Base-by-base conservation (phyloP, 2,329 filamentous ascomycete species). In the Aspergillus sp. region DNA sequence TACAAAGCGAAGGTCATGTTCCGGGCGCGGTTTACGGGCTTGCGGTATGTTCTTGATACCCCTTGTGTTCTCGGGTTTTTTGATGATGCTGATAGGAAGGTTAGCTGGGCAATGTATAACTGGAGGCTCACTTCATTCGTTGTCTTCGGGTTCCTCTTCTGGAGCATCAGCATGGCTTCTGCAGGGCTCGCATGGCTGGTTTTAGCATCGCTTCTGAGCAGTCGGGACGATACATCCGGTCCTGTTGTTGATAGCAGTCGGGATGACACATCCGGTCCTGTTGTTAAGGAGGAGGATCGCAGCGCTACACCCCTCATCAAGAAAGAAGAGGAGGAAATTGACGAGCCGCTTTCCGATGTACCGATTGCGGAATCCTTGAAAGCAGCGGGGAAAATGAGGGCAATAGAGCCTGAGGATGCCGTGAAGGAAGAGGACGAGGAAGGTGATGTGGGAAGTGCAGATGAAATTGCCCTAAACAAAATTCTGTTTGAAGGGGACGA, bases 31-130 rank as follows among this genome's bases (percentile, higher is more conserved):
- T 87, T 97, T 65, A 83, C 84, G 10, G 94, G 94, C 0, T 74
- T 97, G 62, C 81, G 85, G 73, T 85, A 78, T 66, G 74, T 60
- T 30, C 53, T 49, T 13, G 19, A 1, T 36, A 36, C 23, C 41
- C 41, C 25, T 30, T 49, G 10, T 8, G 30, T 49, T 58, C 25
- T 15, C 41, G 41, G 41, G 7, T 15, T 48, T 21, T 2, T 49
- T 23, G 43, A 49, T 21, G 13, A 19, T 32, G 53, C 70, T 73
- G 59, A 75, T 55, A 30, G 13, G 19, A 36, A 57, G 39, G 17
- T 55, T 60, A 82, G 90, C 52, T 95, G 90, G 87, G 69, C 93
- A 58, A 96, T 99, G 91, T 95, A 95, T 70, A 88, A 91, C 63
- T 89, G 94, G 78, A 87, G 90, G 12, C 70, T 95, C 38, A 74